Percentiles rank a stretch among this genome's conserved stretches.
Conservation (phyloP, 208 protist species). For the Crithidia bombi region DNA sequence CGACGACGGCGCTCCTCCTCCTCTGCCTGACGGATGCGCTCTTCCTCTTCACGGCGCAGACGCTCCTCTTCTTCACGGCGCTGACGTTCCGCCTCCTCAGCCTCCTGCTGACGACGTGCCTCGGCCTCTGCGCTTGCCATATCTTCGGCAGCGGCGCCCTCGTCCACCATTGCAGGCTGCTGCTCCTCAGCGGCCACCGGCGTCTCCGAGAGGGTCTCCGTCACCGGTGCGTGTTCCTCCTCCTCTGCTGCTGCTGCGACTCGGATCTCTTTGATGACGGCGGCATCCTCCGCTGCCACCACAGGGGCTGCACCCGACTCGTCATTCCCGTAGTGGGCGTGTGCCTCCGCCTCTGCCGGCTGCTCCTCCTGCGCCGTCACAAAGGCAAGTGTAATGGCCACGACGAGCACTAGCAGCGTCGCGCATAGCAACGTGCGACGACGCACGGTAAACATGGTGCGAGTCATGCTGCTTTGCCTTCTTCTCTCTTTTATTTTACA, state of each 20-base stretch:
- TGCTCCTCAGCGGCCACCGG: background rate
- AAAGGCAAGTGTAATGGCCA: constrained; percentile 20
- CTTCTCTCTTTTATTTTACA: constrained; percentile 1
- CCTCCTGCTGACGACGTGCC: background rate
- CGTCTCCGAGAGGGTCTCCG: too few species aligned
- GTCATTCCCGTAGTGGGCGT: background rate
- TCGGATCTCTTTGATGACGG: too few species aligned
- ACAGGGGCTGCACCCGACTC: too few species aligned
- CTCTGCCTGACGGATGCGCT: background rate
- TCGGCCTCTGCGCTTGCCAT: background rate
- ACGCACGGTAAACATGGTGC: background rate
- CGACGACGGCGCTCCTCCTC: constrained; percentile 15
- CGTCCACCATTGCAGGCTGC: constrained; percentile 1
- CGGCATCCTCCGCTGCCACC: too few species aligned
- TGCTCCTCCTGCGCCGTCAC: constrained; percentile 22
- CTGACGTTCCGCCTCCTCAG: background rate
- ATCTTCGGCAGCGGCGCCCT: background rate
- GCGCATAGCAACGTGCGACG: constrained; percentile 28
- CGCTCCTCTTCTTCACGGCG: constrained; percentile 5
- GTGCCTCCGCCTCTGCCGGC: background rate
- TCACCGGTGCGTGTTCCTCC: background rate
- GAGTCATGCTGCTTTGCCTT: constrained; percentile 1
- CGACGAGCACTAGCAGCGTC: constrained; percentile 17
- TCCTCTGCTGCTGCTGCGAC: too few species aligned
- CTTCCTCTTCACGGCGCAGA: constrained; percentile 10